Conservation (phyloP, 78 protist species). For the Dictyostelium intermedium region DNA sequence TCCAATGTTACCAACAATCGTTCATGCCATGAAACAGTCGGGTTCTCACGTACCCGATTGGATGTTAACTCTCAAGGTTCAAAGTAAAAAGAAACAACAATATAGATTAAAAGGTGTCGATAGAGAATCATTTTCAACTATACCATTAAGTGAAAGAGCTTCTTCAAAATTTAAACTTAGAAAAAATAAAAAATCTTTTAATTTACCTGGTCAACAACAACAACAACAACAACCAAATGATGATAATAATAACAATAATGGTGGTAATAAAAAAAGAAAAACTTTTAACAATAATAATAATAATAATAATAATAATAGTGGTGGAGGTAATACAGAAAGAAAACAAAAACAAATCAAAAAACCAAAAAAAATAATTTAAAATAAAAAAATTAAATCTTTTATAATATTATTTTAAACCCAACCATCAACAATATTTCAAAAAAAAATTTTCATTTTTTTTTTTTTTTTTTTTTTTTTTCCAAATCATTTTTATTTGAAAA, state of each 20-base stretch:
- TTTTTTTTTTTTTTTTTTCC: background rate
- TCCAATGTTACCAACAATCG: slow-evolving; percentile 82
- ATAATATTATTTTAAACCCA: background rate
- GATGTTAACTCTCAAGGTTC: slow-evolving; percentile 79
- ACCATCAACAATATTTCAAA: background rate
- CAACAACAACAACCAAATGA: background rate
- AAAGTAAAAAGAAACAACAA: slow-evolving; percentile 22
- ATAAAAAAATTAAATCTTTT: background rate
- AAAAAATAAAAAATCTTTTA: background rate
- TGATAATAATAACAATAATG: slow-evolving; percentile 7
- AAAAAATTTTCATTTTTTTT: background rate
- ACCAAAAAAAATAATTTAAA: slow-evolving; percentile 22
- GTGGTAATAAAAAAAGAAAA: slow-evolving; percentile 2
- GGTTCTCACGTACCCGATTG: slow-evolving; percentile 92
- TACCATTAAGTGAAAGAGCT: slow-evolving; percentile 37
- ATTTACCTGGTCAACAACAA: background rate
- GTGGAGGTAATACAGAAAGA: background rate
- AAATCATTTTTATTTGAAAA: background rate
- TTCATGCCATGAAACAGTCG: slow-evolving; percentile 83
- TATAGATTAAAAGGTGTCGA: slow-evolving; percentile 31
- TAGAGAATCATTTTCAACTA: slow-evolving; percentile 54
- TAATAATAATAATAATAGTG: slow-evolving; percentile 8
- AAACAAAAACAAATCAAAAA: slow-evolving; percentile 11
- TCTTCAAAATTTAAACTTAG: background rate
- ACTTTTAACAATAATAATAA: background rate